Evolutionary conservation across 2,329 filamentous ascomycete genomes (phyloP), one percentile per base, ranked within the genome.

Genomic region (Elsinoe necatrix): DNA sequence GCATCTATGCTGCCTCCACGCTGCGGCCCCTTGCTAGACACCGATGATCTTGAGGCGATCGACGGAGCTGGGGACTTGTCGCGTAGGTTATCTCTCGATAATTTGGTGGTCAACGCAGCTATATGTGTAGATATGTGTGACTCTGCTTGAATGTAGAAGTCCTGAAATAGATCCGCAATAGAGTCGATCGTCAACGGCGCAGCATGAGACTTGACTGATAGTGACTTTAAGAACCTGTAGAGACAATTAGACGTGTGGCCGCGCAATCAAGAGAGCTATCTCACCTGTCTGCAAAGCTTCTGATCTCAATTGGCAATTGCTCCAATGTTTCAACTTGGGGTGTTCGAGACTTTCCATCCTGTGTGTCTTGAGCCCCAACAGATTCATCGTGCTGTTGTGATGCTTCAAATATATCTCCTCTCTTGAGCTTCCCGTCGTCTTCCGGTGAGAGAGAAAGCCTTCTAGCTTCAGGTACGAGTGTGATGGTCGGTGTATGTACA

Each of bases 261-360:
- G 43, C 12, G 4, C 34, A 35, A 55, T 11, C 2, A 42, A 52
- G 8, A 2, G 25, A 5, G 8, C 18, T n/a, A 18, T 62, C 69
- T 60, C 75, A 90, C 89, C 87, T 88, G 71, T 97, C 92, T 18
- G 87, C 89, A 67, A 96, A 75, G 70, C 89, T 93, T 58, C 93
- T 80, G 58, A 98, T 81, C 77, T 98, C 93, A 65, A 96, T 93
- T 12, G 93, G 93, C 41, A 98, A 82, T 66, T 95, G 87, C 64
- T 95, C 89, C 61, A 93, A 85, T 57, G 88, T 85, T 61, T 88
- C 80, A 2, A 68, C 63, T 54, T 70, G 50, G 60, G 65, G 63
- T 16, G 59, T 63, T n/a, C 59, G 60, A 9, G 58, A 57, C 20
- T 66, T 62, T n/a, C 37, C 57, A 3, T n/a, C 11, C 31, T 11